These are phyloP conservation scores for Oryza glaberrima DNA, from an alignment of 176 grass and related monocot species.

Conservation along the genomic window DNA sequence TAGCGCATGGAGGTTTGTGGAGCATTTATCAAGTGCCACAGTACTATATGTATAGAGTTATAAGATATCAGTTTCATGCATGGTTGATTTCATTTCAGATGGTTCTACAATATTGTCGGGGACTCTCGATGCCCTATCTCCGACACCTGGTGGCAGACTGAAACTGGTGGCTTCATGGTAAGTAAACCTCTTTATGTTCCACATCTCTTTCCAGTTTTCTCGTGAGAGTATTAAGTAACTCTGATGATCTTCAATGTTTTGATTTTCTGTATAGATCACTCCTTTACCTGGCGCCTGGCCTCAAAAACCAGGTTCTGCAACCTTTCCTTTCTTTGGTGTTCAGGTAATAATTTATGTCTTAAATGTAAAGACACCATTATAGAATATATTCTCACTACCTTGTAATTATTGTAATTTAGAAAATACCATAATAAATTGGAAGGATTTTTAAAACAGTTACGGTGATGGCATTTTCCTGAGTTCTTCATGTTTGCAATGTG, in stretches of 20 bases:
- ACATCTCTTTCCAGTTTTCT: slow-evolving; percentile 24
- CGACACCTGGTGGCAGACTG: slow-evolving; percentile 99
- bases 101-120: slow-evolving; percentile 94
- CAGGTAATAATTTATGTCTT: slow-evolving; percentile 59
- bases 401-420: neutral
- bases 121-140: slow-evolving; percentile 89
- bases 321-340: slow-evolving; percentile 90
- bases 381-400: neutral
- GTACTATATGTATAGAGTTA: slow-evolving; percentile 42
- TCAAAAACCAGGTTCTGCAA: slow-evolving; percentile 84
- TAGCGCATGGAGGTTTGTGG: slow-evolving; percentile 86
- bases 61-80: slow-evolving; percentile 23
- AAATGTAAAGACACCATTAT: slow-evolving; percentile 20
- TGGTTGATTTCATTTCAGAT: slow-evolving; percentile 59
- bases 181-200: slow-evolving; percentile 21
- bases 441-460: neutral
- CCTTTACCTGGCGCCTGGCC: slow-evolving; percentile 83
- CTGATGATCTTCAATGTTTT: neutral
- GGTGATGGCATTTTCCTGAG: neutral
- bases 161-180: slow-evolving; percentile 97
- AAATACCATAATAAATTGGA: neutral
- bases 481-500: neutral
- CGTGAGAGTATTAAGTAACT: slow-evolving; percentile 9
- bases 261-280: slow-evolving; percentile 62
- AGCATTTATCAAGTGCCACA: slow-evolving; percentile 25